Conservation (phyloP, 129 eudicot genomes). For the Kitagawia praeruptora region DNA sequence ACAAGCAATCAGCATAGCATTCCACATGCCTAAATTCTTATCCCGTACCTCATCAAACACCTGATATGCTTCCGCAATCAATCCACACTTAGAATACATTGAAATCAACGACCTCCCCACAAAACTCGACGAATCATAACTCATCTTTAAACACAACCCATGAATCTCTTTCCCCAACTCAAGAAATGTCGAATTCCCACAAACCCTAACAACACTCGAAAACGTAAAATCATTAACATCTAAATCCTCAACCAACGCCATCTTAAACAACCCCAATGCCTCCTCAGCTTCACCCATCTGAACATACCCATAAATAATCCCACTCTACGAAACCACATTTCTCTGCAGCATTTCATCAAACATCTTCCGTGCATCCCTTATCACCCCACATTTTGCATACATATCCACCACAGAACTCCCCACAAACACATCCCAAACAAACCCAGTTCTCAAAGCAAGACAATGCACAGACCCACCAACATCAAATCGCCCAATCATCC, state of each 20-base stretch:
- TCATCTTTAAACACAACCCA: conserved; percentile 54
- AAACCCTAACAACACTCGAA: conserved; percentile 68
- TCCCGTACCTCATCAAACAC: conserved; percentile 44
- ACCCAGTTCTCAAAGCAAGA: conserved; percentile 51
- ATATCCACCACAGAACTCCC: conserved; percentile 86
- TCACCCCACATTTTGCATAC: conserved; percentile 74
- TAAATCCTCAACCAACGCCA: conserved; percentile 41
- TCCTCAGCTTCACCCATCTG: conserved; percentile 70
- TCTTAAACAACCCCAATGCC: conserved; percentile 61
- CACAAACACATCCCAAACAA: conserved; percentile 54
- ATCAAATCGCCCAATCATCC: conserved; percentile 22
- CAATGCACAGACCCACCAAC: conserved; percentile 57
- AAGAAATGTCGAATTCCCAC: conserved; percentile 61
- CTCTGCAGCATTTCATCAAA: conserved; percentile 79
- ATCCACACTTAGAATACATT: conserved; percentile 81
- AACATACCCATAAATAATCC: conserved; percentile 81
- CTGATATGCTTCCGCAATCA: conserved; percentile 50
- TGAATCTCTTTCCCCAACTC: conserved; percentile 76
- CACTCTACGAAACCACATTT: conserved; percentile 93
- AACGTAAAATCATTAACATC: conserved; percentile 85
- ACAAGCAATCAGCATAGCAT: conserved; percentile 76
- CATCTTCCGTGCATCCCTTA: conserved; percentile 64
- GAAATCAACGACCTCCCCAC: conserved; percentile 82
- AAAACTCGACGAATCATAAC: conserved; percentile 50
- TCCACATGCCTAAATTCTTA: conserved; percentile 81